Percentiles rank a stretch among this genome's conserved stretches.
phyloP scores from a whole-genome alignment of 495 filamentous ascomycete species.

The Mycothermus thermophilus region DNA sequence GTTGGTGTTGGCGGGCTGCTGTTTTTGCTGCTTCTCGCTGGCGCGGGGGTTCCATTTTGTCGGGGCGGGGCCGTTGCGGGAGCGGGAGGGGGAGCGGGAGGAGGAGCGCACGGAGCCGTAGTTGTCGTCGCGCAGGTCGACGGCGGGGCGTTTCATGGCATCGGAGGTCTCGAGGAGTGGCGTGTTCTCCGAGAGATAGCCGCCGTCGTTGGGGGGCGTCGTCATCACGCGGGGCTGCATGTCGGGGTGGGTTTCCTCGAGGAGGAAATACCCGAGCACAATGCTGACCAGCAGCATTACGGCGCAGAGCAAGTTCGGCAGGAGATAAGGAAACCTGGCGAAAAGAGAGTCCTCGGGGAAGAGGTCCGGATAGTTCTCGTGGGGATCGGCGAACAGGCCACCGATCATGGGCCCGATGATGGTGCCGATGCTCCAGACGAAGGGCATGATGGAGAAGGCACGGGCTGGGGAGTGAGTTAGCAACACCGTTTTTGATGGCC shows the following conservation, averaged over 20 bases:
- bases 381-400: slow-evolving; percentile 61
- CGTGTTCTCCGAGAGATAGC: slow-evolving; percentile 46
- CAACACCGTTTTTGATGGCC: slow-evolving; percentile 8
- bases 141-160: slow-evolving; percentile 51
- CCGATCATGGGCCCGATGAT: slow-evolving; percentile 75
- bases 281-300: slow-evolving; percentile 59
- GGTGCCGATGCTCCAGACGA: slow-evolving; percentile 76
- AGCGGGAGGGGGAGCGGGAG: no score
- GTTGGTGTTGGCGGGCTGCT: slow-evolving; percentile 25
- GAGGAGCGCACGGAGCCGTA: slow-evolving; percentile 65
- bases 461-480: slow-evolving; percentile 1
- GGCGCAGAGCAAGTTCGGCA: slow-evolving; percentile 70
- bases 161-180: slow-evolving; percentile 60
- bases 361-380: slow-evolving; percentile 48
- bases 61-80: slow-evolving; percentile 29
- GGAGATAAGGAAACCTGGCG: slow-evolving; percentile 63
- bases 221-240: slow-evolving; percentile 48
- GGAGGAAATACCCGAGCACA: slow-evolving; percentile 53
- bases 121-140: slow-evolving; percentile 57
- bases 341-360: slow-evolving; percentile 54
- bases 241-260: slow-evolving; percentile 72
- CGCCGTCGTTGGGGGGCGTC: slow-evolving; percentile 38
- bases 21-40: no score
- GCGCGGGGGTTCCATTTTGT: no score
- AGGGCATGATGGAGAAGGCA: slow-evolving; percentile 41